Conservation (phyloP, 176 grass and related monocot genomes). For the Zea mays region Zm-B73-REFERENCE-NAM-5.0 NC_050097.1:7667501-7668000, state of each 20-base stretch:
- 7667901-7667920: background rate
- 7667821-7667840: conserved; percentile 14
- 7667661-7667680: conserved; percentile 25
- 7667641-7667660: background rate
- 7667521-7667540: background rate
- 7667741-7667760: background rate
- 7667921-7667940: conserved; percentile 7
- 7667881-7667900: background rate
- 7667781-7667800: background rate
- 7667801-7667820: background rate
- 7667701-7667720: background rate
- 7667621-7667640: background rate
- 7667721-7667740: conserved; percentile 4
- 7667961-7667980: background rate
- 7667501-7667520: background rate
- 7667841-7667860: conserved; percentile 13
- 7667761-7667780: background rate
- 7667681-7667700: background rate
- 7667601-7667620: conserved; percentile 20
- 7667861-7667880: background rate
- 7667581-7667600: background rate
- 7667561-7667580: background rate
- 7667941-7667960: background rate
- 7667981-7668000: background rate
- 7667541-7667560: conserved; percentile 7